phyloP scores from a whole-genome alignment of 805 yeast species.

The Cyberlindnera lachancei region DNA sequence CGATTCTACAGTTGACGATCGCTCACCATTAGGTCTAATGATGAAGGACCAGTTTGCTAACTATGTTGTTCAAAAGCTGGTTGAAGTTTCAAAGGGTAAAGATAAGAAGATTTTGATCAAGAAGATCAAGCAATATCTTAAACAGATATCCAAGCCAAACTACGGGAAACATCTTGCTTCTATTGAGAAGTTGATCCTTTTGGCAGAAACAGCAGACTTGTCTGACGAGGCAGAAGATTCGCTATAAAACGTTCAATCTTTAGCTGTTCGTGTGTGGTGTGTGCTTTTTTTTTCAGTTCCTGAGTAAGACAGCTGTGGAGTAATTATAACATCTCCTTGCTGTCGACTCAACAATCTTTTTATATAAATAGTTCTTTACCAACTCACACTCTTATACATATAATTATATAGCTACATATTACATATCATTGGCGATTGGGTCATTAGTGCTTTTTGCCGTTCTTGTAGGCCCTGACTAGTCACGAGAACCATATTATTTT shows the following conservation, averaged over 20 bases:
- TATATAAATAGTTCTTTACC: neutral
- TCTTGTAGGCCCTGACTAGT: no score
- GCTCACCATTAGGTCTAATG: conserved; percentile 76
- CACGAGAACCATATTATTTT: no score
- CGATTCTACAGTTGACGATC: conserved; percentile 45
- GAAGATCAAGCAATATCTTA: conserved; percentile 74
- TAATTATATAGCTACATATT: no score
- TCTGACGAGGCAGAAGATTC: conserved; percentile 14
- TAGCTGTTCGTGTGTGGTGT: neutral
- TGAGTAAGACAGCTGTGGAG: no score
- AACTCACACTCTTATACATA: conserved; percentile 1
- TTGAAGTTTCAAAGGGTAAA: conserved; percentile 67
- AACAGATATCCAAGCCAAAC: conserved; percentile 57
- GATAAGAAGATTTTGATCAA: conserved; percentile 64
- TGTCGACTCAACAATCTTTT: no score
- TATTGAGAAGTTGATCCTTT: conserved; percentile 48
- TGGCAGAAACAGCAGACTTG: conserved; percentile 21
- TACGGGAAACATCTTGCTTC: conserved; percentile 81
- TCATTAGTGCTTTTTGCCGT: no score
- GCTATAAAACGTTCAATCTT: neutral
- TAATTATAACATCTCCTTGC: no score
- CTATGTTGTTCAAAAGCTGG: conserved; percentile 91
- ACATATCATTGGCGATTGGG: no score
- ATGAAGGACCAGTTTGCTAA: conserved; percentile 98
- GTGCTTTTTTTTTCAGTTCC: neutral